Evolutionary conservation across 2,329 filamentous ascomycete genomes (phyloP).

Genomic region (Fusarium graminum): DNA sequence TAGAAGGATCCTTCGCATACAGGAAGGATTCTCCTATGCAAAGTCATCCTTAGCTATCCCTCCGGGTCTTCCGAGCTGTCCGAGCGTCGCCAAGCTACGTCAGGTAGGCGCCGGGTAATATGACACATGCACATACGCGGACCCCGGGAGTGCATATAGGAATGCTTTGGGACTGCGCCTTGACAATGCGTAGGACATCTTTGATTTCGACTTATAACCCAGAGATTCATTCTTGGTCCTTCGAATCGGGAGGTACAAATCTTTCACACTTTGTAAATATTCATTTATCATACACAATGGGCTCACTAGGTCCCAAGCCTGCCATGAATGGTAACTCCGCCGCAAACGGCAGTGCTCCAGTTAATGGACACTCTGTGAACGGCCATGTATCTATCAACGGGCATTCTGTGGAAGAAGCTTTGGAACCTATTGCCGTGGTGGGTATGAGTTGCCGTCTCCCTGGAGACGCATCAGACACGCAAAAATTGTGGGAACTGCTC

Average conservation of each 20-base stretch:
- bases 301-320: neutral
- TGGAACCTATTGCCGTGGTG: constrained; percentile 12
- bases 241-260: neutral
- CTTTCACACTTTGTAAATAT: neutral
- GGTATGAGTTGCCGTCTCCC: constrained; percentile 14
- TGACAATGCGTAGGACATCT: neutral
- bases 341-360: neutral
- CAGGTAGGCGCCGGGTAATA: neutral
- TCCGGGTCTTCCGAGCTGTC: neutral
- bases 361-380: neutral
- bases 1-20: too few species aligned
- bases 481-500: constrained; percentile 9
- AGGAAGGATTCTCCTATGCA: neutral
- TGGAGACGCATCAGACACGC: constrained; percentile 8
- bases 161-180: neutral
- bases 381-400: neutral
- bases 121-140: neutral
- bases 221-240: neutral
- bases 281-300: neutral
- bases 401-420: neutral
- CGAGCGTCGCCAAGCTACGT: too few species aligned
- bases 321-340: neutral
- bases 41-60: neutral
- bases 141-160: neutral
- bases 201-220: neutral